Percentiles rank a stretch among this genome's conserved stretches.
phyloP scores from a whole-genome alignment of 1,139 yeast genomes.

The Meyerozyma athensensis region DNA sequence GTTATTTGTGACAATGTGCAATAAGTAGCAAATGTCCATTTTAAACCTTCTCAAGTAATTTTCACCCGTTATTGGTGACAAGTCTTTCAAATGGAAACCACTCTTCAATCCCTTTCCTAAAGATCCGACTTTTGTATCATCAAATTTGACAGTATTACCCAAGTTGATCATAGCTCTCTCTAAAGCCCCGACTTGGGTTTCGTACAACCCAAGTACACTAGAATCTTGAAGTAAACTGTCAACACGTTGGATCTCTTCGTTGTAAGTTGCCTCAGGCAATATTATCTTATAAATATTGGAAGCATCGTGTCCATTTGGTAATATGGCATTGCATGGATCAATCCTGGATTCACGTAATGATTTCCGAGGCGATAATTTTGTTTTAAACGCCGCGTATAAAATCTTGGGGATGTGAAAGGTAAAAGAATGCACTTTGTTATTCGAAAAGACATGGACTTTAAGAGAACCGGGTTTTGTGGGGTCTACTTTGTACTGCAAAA shows the following conservation, averaged over 20 bases:
- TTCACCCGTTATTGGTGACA: slow-evolving; percentile 40
- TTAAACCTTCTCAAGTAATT: slow-evolving; percentile 51
- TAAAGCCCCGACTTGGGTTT: slow-evolving; percentile 59
- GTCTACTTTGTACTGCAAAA: slow-evolving; percentile 63
- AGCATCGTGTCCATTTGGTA: slow-evolving; percentile 70
- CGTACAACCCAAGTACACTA: slow-evolving; percentile 68
- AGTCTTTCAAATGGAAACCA: slow-evolving; percentile 70
- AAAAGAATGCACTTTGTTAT: slow-evolving; percentile 69
- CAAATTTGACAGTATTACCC: slow-evolving; percentile 70
- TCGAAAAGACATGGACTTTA: slow-evolving; percentile 66
- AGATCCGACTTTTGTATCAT: slow-evolving; percentile 67
- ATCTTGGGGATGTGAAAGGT: slow-evolving; percentile 71
- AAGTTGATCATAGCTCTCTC: slow-evolving; percentile 77
- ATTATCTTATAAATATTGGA: slow-evolving; percentile 55
- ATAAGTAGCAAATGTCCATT: slow-evolving; percentile 61
- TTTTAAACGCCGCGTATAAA: slow-evolving; percentile 64
- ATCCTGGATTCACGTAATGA: slow-evolving; percentile 51
- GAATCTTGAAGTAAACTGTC: slow-evolving; percentile 65
- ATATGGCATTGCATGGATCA: slow-evolving; percentile 51
- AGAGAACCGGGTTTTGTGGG: slow-evolving; percentile 67
- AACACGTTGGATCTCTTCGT: slow-evolving; percentile 52
- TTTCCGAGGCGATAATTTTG: slow-evolving; percentile 40
- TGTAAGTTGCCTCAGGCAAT: slow-evolving; percentile 61
- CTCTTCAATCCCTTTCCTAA: slow-evolving; percentile 82
- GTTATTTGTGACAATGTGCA: slow-evolving; percentile 71